A percentile compares a stretch with the other conserved stretches of the same genome.
Conservation (phyloP, 768 basidiomycete species). For the Chalciporus pseudorubinellus region DNA sequence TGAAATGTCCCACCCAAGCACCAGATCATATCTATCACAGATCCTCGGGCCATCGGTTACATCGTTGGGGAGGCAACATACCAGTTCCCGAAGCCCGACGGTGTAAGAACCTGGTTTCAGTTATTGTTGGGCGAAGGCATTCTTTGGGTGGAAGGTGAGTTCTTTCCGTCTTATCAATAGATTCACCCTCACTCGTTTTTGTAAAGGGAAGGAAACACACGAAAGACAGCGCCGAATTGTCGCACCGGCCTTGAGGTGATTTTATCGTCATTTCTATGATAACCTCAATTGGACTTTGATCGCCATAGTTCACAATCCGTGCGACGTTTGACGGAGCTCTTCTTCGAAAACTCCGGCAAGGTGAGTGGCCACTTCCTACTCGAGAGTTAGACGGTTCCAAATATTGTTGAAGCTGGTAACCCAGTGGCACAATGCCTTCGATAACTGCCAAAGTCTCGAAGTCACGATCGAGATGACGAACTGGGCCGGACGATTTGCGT, state of each 20-base stretch:
- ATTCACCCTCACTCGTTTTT: conserved; percentile 3
- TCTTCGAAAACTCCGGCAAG: conserved; percentile 55
- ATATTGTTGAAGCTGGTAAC: conserved; percentile 36
- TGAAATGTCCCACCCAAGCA: conserved; percentile 38
- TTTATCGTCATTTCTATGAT: neutral
- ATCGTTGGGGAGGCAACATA: conserved; percentile 56
- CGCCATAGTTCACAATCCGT: conserved; percentile 48
- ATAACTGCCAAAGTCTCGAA: conserved; percentile 38
- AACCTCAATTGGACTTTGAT: neutral
- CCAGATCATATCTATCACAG: conserved; percentile 56
- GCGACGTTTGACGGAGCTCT: conserved; percentile 47
- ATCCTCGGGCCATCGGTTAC: conserved; percentile 49
- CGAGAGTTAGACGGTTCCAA: neutral
- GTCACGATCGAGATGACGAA: conserved; percentile 52
- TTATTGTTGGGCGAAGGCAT: conserved; percentile 61
- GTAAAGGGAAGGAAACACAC: conserved; percentile 51
- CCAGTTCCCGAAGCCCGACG: conserved; percentile 59
- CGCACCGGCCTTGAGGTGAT: conserved; percentile 57
- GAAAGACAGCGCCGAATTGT: conserved; percentile 52
- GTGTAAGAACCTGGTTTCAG: conserved; percentile 63
- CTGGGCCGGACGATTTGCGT: conserved; percentile 64
- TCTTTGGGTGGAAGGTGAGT: conserved; percentile 61
- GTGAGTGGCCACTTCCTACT: conserved; percentile 6
- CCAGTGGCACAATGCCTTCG: conserved; percentile 50
- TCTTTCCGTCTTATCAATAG: neutral